Base-by-base conservation (phyloP, 345 rosid genomes). In the Citrus sp. region DNA sequence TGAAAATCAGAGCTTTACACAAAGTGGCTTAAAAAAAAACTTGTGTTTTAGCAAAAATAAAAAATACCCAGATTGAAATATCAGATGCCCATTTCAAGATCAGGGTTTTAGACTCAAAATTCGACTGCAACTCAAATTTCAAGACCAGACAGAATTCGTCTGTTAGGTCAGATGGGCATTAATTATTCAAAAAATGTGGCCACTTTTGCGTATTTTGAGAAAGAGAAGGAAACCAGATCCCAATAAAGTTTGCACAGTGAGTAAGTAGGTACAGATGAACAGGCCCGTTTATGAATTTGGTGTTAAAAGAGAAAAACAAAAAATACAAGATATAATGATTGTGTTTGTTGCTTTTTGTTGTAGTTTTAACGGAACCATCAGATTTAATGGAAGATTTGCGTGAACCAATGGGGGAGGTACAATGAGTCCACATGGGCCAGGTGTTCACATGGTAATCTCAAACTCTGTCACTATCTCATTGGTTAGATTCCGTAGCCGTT, bases 151-250 rank as follows among this genome's bases (percentile, higher is more conserved):
- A 54, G 61, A 71, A 71, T 34, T 30, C 9, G 42, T 27, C 62
- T 22, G n/a, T 9, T 9, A 51, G 40, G 27, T 12, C 58, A 32
- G 38, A 49, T 46, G 21, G 22, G 12, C 3, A 58, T 19, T 24
- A 24, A 2, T 40, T n/a, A 42, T 5, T 35, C n/a, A 13, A 71
- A 70, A 71, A 54, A 54, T 51, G 38, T 18, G 37, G 24, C 14
- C n/a, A 21, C 51, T 61, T n/a, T 28, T 54, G 56, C 40, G 77
- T 42, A 62, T 63, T 74, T 42, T 46, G 70, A 51, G 71, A 65
- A n/a, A 75, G 71, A 21, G 34, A 49, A 75, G 70, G 12, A 22
- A 19, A 34, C 18, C 78, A 51, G 78, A 76, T 76, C 72, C 78
- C 64, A 22, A 51, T 6, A 76, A 66, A 66, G 63, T 22, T 9